phyloP scores from a whole-genome alignment of 495 filamentous ascomycete genomes.

The Neurospora africana region DNA sequence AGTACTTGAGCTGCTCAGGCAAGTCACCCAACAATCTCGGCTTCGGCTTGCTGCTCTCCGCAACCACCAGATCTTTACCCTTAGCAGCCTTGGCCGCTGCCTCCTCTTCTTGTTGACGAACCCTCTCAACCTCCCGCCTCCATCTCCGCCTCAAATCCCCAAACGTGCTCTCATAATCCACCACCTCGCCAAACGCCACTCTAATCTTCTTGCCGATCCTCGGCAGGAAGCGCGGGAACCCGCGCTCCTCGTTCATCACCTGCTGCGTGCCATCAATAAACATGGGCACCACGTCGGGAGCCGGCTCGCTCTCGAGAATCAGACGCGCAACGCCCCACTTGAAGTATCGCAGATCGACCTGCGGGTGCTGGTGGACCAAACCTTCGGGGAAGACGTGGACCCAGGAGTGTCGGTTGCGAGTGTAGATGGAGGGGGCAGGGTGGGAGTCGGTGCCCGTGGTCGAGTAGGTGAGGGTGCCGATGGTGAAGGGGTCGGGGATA shows the following conservation, averaged over 20 bases:
- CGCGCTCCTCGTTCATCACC: conserved; percentile 72
- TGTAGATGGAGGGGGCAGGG: conserved; percentile 45
- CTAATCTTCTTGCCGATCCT: conserved; percentile 58
- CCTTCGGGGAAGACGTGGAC: conserved; percentile 95
- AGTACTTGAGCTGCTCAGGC: conserved; percentile 43
- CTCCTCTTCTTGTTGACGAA: neutral
- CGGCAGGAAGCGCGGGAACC: conserved; percentile 73
- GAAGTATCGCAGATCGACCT: conserved; percentile 82
- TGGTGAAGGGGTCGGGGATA: conserved; percentile 48
- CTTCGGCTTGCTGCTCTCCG: neutral
- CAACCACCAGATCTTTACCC: neutral
- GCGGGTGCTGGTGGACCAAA: conserved; percentile 76
- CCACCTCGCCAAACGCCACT: conserved; percentile 60
- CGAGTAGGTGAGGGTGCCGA: conserved; percentile 51
- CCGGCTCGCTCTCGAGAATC: conserved; percentile 75
- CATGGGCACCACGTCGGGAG: conserved; percentile 81
- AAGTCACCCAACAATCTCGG: neutral
- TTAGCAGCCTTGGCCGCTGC: neutral
- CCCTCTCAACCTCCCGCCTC: conserved; percentile 44
- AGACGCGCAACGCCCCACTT: conserved; percentile 90
- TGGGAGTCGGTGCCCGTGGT: conserved; percentile 49
- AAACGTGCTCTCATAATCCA: conserved; percentile 51
- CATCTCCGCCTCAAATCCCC: conserved; percentile 61
- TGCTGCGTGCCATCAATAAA: conserved; percentile 82
- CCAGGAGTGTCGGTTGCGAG: conserved; percentile 55